Evolutionary conservation across 1,284 basidiomycete species (phyloP).

Genomic region (Meripilus lineatus): DNA sequence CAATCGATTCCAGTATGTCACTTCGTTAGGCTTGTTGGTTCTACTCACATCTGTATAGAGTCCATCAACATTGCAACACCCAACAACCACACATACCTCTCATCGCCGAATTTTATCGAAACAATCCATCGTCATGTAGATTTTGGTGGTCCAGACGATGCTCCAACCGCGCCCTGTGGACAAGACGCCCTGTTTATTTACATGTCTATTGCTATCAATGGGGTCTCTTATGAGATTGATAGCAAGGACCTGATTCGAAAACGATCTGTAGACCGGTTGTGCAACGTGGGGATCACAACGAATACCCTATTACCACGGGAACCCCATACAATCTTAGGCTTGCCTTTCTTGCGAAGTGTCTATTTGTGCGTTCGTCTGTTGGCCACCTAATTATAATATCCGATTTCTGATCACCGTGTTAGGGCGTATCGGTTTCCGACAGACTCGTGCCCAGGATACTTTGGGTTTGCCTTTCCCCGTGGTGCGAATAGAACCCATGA

Average conservation of each 20-base stretch:
- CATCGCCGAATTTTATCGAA: no score
- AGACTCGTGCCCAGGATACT: constrained; percentile 5
- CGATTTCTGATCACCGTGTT: neutral
- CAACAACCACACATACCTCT: constrained; percentile 3
- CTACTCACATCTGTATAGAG: no score
- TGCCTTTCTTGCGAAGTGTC: constrained; percentile 6
- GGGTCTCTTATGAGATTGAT: constrained; percentile 8
- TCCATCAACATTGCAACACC: constrained; percentile 2
- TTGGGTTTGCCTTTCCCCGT: constrained; percentile 6
- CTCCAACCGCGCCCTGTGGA: no score
- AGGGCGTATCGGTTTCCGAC: constrained; percentile 8
- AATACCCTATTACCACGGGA: neutral
- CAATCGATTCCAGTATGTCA: constrained; percentile 1
- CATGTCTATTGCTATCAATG: constrained; percentile 3
- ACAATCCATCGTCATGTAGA: no score
- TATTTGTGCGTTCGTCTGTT: constrained; percentile 4
- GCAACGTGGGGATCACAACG: constrained; percentile 2
- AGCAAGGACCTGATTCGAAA: neutral
- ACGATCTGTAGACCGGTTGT: neutral
- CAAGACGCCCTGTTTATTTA: neutral
- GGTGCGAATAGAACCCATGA: constrained; percentile 6
- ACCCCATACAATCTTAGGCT: constrained; percentile 1
- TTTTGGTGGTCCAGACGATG: no score
- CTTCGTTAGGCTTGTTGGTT: neutral
- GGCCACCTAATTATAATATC: no score